phyloP scores from a whole-genome alignment of 805 yeast species.

The Metschnikowia similis region DNA sequence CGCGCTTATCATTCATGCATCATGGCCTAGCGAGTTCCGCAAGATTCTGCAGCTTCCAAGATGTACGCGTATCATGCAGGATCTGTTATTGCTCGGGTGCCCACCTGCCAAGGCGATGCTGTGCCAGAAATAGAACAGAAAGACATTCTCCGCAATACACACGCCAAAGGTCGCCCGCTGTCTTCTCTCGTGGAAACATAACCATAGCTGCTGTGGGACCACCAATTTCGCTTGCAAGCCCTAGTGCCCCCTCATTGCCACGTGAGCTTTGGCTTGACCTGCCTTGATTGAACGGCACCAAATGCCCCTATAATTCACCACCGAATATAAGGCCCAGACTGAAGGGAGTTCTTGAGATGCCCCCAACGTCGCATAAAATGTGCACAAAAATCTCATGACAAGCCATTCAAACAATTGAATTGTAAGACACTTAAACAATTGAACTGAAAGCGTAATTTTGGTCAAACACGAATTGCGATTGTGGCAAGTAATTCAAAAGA shows the following conservation, averaged over 20 bases:
- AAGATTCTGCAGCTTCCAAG: slow-evolving; percentile 1
- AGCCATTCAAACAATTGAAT: neutral
- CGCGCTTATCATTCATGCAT: slow-evolving; percentile 2
- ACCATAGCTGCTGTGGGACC: too few relatives aligned
- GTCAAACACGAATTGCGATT: too few relatives aligned
- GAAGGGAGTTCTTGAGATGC: neutral
- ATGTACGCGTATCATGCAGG: slow-evolving; percentile 2
- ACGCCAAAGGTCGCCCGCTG: too few relatives aligned
- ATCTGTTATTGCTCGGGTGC: neutral
- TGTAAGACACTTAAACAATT: too few relatives aligned
- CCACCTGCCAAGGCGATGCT: neutral
- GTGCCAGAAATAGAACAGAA: neutral
- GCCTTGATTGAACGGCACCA: too few relatives aligned
- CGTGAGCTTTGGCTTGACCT: too few relatives aligned
- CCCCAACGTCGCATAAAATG: neutral
- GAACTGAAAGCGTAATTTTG: too few relatives aligned
- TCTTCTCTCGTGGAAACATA: too few relatives aligned
- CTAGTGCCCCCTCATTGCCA: too few relatives aligned
- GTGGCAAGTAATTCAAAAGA: too few relatives aligned
- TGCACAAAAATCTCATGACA: neutral
- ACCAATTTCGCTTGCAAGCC: too few relatives aligned
- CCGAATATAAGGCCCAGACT: neutral
- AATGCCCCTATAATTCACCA: too few relatives aligned
- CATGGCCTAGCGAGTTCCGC: slow-evolving; percentile 3
- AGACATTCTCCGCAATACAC: neutral